phyloP scores from a whole-genome alignment of 768 basidiomycete genomes.

The Phylloporus sp. region DNA sequence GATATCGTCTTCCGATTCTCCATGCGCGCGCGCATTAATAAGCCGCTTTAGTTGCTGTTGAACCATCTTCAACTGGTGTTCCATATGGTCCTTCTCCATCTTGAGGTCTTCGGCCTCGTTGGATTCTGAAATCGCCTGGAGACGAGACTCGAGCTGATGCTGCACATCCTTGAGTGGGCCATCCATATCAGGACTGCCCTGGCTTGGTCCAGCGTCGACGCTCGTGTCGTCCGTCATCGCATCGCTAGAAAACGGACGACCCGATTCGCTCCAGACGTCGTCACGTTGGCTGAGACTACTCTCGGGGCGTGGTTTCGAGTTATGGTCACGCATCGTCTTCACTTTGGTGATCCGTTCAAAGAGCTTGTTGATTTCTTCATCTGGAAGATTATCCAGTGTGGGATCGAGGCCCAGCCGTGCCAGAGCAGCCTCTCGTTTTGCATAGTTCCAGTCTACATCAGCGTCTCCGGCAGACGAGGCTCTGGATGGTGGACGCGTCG shows the following conservation, averaged over 20 bases:
- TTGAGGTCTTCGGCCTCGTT: conserved; percentile 81
- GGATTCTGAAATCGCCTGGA: conserved; percentile 59
- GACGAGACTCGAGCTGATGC: conserved; percentile 67
- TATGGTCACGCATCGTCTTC: conserved; percentile 81
- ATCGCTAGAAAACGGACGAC: conserved; percentile 75
- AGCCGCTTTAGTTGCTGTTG: conserved; percentile 79
- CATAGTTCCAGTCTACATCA: conserved; percentile 97
- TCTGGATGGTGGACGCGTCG: conserved; percentile 75
- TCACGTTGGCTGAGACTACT: conserved; percentile 84
- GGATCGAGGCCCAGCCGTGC: conserved; percentile 85
- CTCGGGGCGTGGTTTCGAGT: conserved; percentile 79
- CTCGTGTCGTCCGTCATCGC: conserved; percentile 87
- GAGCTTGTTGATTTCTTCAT: conserved; percentile 90
- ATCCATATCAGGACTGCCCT: conserved; percentile 63
- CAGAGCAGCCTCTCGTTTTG: conserved; percentile 89
- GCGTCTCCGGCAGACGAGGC: conserved; percentile 59
- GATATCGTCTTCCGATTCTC: conserved; percentile 64
- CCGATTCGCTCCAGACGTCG: conserved; percentile 85
- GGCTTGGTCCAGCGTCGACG: conserved; percentile 58
- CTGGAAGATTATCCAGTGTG: conserved; percentile 85
- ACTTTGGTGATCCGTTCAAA: conserved; percentile 94
- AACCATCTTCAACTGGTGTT: conserved; percentile 79
- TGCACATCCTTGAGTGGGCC: conserved; percentile 68
- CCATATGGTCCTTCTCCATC: conserved; percentile 90
- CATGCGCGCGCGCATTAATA: conserved; percentile 69